Conservation (phyloP, 139 green algal species). For the Haematococcus sp. region DNA sequence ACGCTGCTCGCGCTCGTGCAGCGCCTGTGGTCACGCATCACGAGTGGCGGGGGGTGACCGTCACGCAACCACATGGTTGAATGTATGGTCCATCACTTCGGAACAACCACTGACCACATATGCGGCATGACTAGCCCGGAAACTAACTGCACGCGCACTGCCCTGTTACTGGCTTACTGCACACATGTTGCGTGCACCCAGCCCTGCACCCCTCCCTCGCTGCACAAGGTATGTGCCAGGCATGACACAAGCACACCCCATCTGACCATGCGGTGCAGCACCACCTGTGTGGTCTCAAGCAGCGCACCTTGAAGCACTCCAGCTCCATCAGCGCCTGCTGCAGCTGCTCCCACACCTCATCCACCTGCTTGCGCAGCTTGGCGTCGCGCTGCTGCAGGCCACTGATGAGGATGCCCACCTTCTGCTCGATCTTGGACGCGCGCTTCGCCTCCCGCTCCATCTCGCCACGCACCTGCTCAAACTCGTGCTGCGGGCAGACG, state of each 20-base stretch:
- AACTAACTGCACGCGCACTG: too few species aligned
- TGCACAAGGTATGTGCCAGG: too few species aligned
- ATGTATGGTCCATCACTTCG: too few species aligned
- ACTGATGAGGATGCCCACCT: conserved; percentile 34
- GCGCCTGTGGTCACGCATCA: conserved; percentile 8
- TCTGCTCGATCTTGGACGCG: conserved; percentile 76
- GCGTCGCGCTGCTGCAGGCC: conserved; percentile 43
- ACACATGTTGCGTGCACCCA: neutral
- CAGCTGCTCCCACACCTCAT: conserved; percentile 27
- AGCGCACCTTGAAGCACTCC: conserved; percentile 42
- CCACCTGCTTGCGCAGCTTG: conserved; percentile 32
- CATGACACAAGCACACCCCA: too few species aligned
- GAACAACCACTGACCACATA: too few species aligned
- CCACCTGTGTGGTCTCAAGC: neutral
- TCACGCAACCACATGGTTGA: neutral
- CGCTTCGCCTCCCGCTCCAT: conserved; percentile 76
- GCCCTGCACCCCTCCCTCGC: neutral
- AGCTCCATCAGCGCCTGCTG: conserved; percentile 33
- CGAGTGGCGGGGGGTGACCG: neutral
- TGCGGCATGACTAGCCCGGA: too few species aligned
- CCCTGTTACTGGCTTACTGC: too few species aligned
- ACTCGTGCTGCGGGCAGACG: conserved; percentile 61
- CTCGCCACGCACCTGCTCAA: conserved; percentile 54
- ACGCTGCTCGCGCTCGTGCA: conserved; percentile 67
- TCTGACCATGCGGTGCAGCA: too few species aligned